Evolutionary conservation across 306 rosid species (phyloP), one percentile per base, ranked within the genome.

Genomic region (Alnus glutinosa): DNA sequence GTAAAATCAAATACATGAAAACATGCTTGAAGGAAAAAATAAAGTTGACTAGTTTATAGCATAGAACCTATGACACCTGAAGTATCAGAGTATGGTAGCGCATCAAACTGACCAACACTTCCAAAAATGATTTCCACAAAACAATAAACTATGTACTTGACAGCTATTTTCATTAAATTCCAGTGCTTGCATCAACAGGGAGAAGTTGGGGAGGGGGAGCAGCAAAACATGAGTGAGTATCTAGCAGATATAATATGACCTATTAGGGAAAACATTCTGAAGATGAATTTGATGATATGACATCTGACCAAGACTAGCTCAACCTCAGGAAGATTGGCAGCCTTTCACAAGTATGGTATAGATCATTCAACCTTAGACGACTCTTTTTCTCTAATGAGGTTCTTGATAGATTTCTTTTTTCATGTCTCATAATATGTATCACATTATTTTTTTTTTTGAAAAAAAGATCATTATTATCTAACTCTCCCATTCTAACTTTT

Each of bases 1-100:
- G 71, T 44, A 42, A 7, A 76, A 76, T 80, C 44, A 32, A 79
- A 52, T 73, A 81, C 66, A 73, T 48, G 54, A 75, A 75, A 70
- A 77, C 12, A 81, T n/a, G 32, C 62, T 64, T 67, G 69, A 75
- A 18, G 51, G 51, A n/a, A 42, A 68, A 68, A 18, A 18, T 16
- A 64, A 39, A 16, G 14, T 42, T 1, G 7, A 9, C 72, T 4
- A 32, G n/a, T 42, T 42, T 18, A 39, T 18, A 18, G 51, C 14
- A 66, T 42, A 66, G 71, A 18, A 62, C 18, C 14, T 16, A 39
- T 7, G 71, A 66, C 14, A 66, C 13, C 7, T 16, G 37, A 18
- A 39, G 50, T 66, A 14, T 66, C 71, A 36, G 48, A 18, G 49
- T 16, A n/a, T 39, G 30, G 51, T 42, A 9, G 15, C 10, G 15